Evolutionary conservation across 2,329 filamentous ascomycete genomes (phyloP), one percentile per base, ranked within the genome.

Genomic region (Macrophomina pseudophaseolina): DNA sequence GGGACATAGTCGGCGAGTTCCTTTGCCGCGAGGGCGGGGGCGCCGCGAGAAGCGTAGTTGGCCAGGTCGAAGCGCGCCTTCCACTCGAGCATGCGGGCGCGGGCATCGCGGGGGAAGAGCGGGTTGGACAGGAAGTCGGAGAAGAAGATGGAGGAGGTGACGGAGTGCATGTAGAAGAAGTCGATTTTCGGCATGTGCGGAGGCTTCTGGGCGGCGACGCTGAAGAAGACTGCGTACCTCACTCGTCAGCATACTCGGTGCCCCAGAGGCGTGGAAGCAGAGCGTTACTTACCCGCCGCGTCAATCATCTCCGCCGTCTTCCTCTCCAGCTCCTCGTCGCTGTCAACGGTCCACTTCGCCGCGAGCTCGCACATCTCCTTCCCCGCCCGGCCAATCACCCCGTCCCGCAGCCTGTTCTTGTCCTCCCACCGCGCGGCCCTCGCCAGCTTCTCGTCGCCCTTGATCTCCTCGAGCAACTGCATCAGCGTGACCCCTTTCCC

Each of bases 141-240:
- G 70, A 92, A 84, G 80, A 94, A 95, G 70, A 97, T 87, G n/a
- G 90, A 89, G 11, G 83, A 82, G 74, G 91, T 97, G 70, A 94
- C 80, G 72, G 88, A 87, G 78, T 97, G 94, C 72, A 94, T 93
- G 74, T 82, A 83, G 81, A 90, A 95, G 76, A 97, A 97, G 75
- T 97, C 94, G 75, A 92, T 88, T 75, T 91, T 93, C 59, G 90
- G 82, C 28, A 83, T 77, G 74, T 93, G 91, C 1, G 83, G 82
- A 0, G 87, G 86, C 35, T 86, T 82, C 71, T 91, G 86, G 0
- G 92, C 87, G 0, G 89, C 86, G 0, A 78, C 80, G n/a, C 86
- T 84, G 72, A 83, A 87, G 73, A 86, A 88, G 0, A 82, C 85
- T 79, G 23, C 23, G 23, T 23, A 68, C 44, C 35, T 23, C 11